Evolutionary conservation across 495 filamentous ascomycete species (phyloP).

Genomic region (Hypoxylon perforatum): DNA sequence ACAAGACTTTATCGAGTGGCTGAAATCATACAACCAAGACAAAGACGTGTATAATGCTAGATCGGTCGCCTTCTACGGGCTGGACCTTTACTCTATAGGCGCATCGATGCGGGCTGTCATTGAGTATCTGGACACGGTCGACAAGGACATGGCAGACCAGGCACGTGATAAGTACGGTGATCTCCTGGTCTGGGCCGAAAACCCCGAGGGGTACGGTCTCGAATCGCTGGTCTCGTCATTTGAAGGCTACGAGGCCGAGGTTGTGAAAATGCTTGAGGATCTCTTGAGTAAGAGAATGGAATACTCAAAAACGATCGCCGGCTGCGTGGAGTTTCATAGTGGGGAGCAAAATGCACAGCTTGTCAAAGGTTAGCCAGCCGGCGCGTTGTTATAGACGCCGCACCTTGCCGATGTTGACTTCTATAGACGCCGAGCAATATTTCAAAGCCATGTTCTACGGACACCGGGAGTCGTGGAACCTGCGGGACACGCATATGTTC

Average conservation of each 20-base stretch:
- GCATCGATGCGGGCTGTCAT: slow-evolving; percentile 63
- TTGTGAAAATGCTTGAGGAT: slow-evolving; percentile 59
- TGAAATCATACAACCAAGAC: slow-evolving; percentile 57
- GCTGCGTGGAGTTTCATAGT: slow-evolving; percentile 65
- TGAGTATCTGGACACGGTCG: slow-evolving; percentile 63
- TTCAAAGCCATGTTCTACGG: slow-evolving; percentile 71
- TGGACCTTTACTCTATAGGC: slow-evolving; percentile 68
- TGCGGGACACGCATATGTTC: slow-evolving; percentile 70
- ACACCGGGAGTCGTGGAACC: slow-evolving; percentile 65
- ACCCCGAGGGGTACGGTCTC: slow-evolving; percentile 65
- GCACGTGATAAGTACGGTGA: slow-evolving; percentile 61
- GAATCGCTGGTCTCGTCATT: slow-evolving; percentile 56
- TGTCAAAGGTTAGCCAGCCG: slow-evolving; percentile 50
- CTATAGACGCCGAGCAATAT: slow-evolving; percentile 64
- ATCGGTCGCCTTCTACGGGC: slow-evolving; percentile 61
- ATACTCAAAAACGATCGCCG: slow-evolving; percentile 51
- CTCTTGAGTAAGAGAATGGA: slow-evolving; percentile 59
- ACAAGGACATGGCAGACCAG: slow-evolving; percentile 56
- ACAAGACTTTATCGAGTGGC: slow-evolving; percentile 68
- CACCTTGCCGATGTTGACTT: not conserved
- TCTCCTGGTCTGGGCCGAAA: slow-evolving; percentile 63
- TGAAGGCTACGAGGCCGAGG: slow-evolving; percentile 60
- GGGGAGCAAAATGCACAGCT: slow-evolving; percentile 67
- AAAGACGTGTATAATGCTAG: slow-evolving; percentile 45
- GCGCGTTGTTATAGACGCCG: not conserved